Evolutionary conservation across 495 filamentous ascomycete genomes (phyloP), one percentile per base, ranked within the genome.

Genomic region (Neurospora sublineolata): DNA sequence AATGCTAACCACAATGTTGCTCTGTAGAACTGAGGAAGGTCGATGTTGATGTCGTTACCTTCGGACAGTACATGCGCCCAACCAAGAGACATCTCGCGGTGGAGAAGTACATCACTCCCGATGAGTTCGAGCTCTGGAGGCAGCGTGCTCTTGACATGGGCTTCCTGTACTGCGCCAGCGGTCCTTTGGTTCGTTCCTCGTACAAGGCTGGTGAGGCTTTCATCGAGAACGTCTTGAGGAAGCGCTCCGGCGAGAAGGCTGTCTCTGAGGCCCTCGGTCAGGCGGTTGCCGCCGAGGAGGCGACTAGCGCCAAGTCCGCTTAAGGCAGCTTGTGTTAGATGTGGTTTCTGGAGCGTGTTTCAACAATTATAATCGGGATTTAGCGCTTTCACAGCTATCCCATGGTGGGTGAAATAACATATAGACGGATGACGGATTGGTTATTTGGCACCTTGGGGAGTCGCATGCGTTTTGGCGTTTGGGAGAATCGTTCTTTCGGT

Each of bases 181-280:
- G 95, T 5, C 95, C 95, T 3, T 81, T 99, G 64, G 95, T 99
- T 9, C 85, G 95, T 72, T 96, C 93, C 69, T 94, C 91, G 39
- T 99, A 99, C 82, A 99, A 99, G 83, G 95, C 95, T 12, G 95
- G 95, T 9, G 95, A 99, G 83, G 93, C 93, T 0, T 99, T 99
- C 81, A 98, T 99, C 73, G 96, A 99, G 85, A 98, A 99, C 75
- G 95, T 98, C 9, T 82, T 99, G 52, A 92, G 91, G 85, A 97
- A 97, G 88, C 86, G 94, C 69, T 86, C 87, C 16, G 84, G 86
- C 37, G 77, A 82, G 72, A 85, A 79, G 69, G 76, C 71, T 27
- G 18, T 73, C 41, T 67, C 76, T 5, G 69, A 75, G n/a, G 69
- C 58, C 10, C 73, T 80, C 6, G 70, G 70, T 58, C 73, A 76